Evolutionary conservation across 106 monocot species (phyloP).

Genomic region (Amphibolis antarctica): DNA sequence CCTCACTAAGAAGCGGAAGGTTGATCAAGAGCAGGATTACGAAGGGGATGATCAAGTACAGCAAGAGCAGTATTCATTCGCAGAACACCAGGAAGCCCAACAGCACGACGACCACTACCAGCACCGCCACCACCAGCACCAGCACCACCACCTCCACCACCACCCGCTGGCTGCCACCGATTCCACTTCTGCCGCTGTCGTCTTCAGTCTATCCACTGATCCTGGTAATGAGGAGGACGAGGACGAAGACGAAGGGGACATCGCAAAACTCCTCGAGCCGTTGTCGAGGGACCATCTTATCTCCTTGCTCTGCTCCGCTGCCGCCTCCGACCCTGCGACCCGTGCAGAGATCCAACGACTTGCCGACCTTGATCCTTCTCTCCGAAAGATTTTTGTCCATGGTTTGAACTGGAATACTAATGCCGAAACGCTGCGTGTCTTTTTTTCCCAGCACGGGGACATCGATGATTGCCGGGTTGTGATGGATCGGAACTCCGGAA

Average conservation of each 20-base stretch:
- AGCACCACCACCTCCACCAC: background rate
- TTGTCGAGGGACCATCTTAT: constrained; percentile 43
- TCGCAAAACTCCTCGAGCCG: constrained; percentile 46
- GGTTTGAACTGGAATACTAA: constrained; percentile 59
- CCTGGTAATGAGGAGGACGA: constrained; percentile 1
- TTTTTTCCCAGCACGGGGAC: constrained; percentile 44
- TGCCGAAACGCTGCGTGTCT: constrained; percentile 36
- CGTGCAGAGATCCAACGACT: constrained; percentile 30
- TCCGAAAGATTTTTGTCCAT: constrained; percentile 74
- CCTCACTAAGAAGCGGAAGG: constrained; percentile 52
- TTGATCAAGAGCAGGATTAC: constrained; percentile 14
- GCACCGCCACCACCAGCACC: too few relatives aligned
- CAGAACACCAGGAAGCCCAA: constrained; percentile 1
- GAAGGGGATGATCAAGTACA: constrained; percentile 7
- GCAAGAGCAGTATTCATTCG: constrained; percentile 1
- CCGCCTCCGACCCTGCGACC: constrained; percentile 22
- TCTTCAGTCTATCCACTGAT: background rate
- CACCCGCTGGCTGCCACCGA: background rate
- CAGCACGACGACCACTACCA: constrained; percentile 3
- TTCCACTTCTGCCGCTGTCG: background rate
- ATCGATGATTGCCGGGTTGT: constrained; percentile 66
- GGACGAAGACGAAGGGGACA: constrained; percentile 34
- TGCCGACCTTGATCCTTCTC: constrained; percentile 64
- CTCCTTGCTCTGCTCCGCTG: constrained; percentile 51
- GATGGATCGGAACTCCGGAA: constrained; percentile 37